Base-by-base conservation (phyloP, 495 filamentous ascomycete species). In the Tuber borchii region DNA sequence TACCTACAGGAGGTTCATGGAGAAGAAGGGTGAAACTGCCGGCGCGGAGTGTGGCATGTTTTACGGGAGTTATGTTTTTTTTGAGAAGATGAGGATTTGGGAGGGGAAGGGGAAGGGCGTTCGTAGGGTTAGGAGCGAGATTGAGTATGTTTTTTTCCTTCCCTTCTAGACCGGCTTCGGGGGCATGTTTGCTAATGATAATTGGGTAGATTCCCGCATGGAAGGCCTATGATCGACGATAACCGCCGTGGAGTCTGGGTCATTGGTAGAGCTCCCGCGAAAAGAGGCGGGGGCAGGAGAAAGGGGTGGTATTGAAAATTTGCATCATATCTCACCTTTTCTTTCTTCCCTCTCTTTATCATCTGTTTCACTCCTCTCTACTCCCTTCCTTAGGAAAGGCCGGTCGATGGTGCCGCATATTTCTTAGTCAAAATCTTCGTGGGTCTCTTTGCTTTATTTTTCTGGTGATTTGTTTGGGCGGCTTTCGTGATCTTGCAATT, bases 11-110 rank as follows among this genome's bases (percentile, higher is more conserved):
- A 82, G 85, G 37, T 91, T 90, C 79, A 85, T 86, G 70, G 78
- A 74, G 12, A 85, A 86, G 80, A 87, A 87, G 72, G 87, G 88
- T 1, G 74, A 86, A 0, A 76, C 78, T 70, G 79, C 77, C 6
- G 87, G 89, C 1, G 85, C 85, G 17, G 86, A 82, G 39, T 84
- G 73, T 40, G 73, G 70, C 0, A 83, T 86, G 8, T 90, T 85
- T 78, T 89, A 89, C 73, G 86, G 85, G 20, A 84, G 84, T 3
- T 90, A 90, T 80, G 85, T 86, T 34, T 88, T 83, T 84, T 90
- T 90, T 73, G 89, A 91, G 84, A 91, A 91, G 85, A 71, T 89
- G 74, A 83, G 88, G 46, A 82, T 90, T 46, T 84, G 85, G 68
- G 84, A 88, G 78, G 85, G 85, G 20, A 89, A 88, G 84, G 83